Base-by-base conservation (phyloP, 495 filamentous ascomycete genomes). In the Trichodelitschia bisporula region DNA sequence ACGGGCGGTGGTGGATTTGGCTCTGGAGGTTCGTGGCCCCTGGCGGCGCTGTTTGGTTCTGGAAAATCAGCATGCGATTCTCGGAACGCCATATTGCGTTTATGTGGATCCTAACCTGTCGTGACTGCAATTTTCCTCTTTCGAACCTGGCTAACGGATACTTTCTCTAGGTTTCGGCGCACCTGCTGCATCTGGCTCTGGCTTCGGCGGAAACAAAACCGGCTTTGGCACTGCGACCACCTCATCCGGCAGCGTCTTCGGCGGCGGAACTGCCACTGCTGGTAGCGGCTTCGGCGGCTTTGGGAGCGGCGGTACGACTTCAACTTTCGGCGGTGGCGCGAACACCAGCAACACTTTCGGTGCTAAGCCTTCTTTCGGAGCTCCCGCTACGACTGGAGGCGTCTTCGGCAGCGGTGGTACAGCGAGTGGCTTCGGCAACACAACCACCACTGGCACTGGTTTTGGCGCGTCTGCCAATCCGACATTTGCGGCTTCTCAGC, bases 91-190 rank as follows among this genome's bases (percentile, higher is more conserved):
- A 24, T 24, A 6, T 6, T 6, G n/a, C 21, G 21, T 24, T n/a
- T 24, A n/a, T n/a, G 21, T 24, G 21, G 21, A 24, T n/a, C n/a
- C 21, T n/a, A 24, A 24, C 21, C 6, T 24, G 6, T 24, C n/a
- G 21, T 24, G 6, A 6, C 6, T 24, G 21, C 21, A 24, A 6
- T 24, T n/a, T 24, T n/a, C n/a, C n/a, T n/a, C n/a, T 6, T 24
- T 24, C 21, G 6, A 29, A 29, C 8, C 15, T 6, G 33, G 30
- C 26, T 44, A 36, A 35, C 26, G 23, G 34, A 19, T 38, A 27
- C 31, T 31, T 38, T 30, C 21, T 48, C 31, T 45, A 56, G 59
- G 56, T 12, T 70, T 71, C 43, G 66, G 66, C 23, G 30, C 58
- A 19, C 53, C 48, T 9, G 47, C 36, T 27, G 54, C 56, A 21